Percentiles rank a stretch among this genome's conserved stretches.
Conservation (phyloP, 1,284 basidiomycete species). For the Peniophora sp. region DNA sequence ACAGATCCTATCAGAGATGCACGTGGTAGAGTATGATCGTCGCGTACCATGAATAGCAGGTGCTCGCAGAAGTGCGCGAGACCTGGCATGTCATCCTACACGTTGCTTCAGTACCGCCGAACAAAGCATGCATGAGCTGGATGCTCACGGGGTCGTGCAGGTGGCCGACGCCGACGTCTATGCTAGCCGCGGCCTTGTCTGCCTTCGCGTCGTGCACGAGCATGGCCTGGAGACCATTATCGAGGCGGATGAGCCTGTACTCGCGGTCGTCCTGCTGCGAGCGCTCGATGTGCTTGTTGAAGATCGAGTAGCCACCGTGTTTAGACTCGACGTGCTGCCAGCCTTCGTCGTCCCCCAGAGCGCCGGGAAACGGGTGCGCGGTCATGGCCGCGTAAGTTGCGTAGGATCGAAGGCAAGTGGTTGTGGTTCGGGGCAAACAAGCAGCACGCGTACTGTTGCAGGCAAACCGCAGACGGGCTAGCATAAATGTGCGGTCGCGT, state of each 20-base stretch:
- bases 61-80: slow-evolving; percentile 95
- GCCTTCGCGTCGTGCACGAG: slow-evolving; percentile 83
- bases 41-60: slow-evolving; percentile 83
- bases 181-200: slow-evolving; percentile 92
- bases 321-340: slow-evolving; percentile 32
- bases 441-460: no score
- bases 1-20: slow-evolving; percentile 12
- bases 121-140: neutral
- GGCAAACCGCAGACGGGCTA: no score
- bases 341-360: slow-evolving; percentile 10
- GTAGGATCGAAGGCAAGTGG: neutral
- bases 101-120: neutral
- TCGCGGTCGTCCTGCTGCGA: slow-evolving; percentile 71
- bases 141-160: slow-evolving; percentile 81
- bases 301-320: slow-evolving; percentile 41
- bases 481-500: no score
- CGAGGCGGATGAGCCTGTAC: slow-evolving; percentile 77
- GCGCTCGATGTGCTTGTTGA: slow-evolving; percentile 64
- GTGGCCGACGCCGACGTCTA: slow-evolving; percentile 95
- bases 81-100: slow-evolving; percentile 78
- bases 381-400: neutral
- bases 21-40: neutral
- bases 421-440: no score
- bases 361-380: neutral
- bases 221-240: slow-evolving; percentile 84